Percentiles rank a stretch among this genome's conserved stretches.
phyloP scores from a whole-genome alignment of 345 rosid genomes.

The Populus alba region DNA sequence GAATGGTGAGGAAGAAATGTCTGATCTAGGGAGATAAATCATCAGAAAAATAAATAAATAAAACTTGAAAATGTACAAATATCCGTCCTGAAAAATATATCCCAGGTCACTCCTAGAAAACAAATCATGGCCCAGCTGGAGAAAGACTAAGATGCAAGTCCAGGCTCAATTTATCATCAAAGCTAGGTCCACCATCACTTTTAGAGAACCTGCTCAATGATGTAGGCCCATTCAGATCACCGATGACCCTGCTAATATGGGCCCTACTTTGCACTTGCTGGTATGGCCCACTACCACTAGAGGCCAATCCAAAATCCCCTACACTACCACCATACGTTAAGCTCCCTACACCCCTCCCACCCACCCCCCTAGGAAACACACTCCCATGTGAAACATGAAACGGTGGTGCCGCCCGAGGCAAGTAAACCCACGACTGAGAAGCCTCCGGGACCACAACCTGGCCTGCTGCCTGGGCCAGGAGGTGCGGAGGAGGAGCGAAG shows the following conservation, averaged over 20 bases:
- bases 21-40: conserved; percentile 7
- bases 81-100: neutral
- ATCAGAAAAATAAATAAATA: conserved; percentile 36
- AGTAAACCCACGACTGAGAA: conserved; percentile 72
- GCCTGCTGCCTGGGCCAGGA: conserved; percentile 43
- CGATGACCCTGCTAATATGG: conserved; percentile 18
- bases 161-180: conserved; percentile 56
- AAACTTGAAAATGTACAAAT: conserved; percentile 49
- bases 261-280: conserved; percentile 17
- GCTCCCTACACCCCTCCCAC: conserved; percentile 38
- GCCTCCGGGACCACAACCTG: conserved; percentile 41
- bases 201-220: conserved; percentile 67
- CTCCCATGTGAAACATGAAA: conserved; percentile 72
- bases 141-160: conserved; percentile 81
- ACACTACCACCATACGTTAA: conserved; percentile 43
- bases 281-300: conserved; percentile 2
- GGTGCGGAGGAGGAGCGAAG: conserved; percentile 52
- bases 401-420: conserved; percentile 66
- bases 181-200: conserved; percentile 61
- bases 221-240: conserved; percentile 20
- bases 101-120: neutral
- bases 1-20: neutral
- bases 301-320: conserved; percentile 25
- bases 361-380: conserved; percentile 13
- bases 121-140: conserved; percentile 58